phyloP scores from a whole-genome alignment of 2,329 filamentous ascomycete genomes.

The Paraphoma chrysanthemicola region DNA sequence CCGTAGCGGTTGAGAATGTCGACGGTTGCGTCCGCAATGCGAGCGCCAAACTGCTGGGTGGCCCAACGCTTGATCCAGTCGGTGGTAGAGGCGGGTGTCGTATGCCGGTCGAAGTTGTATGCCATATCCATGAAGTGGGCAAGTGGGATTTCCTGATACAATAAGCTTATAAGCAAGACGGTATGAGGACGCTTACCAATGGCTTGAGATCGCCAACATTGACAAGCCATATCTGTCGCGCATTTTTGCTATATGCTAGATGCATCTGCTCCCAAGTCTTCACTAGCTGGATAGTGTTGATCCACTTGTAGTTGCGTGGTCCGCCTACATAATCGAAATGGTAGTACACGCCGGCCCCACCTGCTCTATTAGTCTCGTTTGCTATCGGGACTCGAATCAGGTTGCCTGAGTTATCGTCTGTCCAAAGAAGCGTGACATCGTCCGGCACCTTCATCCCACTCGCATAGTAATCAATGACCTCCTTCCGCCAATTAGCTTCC shows the following conservation, averaged over 20 bases:
- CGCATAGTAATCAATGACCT: conserved; percentile 10
- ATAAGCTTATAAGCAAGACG: not conserved
- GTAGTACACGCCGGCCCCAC: conserved; percentile 9
- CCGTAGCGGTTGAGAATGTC: conserved; percentile 5
- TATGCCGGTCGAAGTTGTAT: conserved; percentile 1
- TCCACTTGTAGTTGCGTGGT: conserved; percentile 12
- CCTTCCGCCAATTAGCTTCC: not conserved
- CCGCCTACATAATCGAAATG: conserved; percentile 14
- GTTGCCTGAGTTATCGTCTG: conserved; percentile 14
- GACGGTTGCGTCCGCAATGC: not conserved
- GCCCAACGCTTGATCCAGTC: conserved; percentile 1
- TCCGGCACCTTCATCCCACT: conserved; percentile 3
- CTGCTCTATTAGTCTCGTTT: conserved; percentile 5
- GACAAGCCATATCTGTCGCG: conserved; percentile 10
- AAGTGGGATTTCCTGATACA: conserved; percentile 7
- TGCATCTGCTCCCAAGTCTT: conserved; percentile 3
- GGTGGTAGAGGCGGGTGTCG: not conserved
- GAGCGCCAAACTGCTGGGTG: not conserved
- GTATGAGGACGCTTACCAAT: not conserved
- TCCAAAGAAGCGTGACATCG: conserved; percentile 9
- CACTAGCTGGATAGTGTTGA: conserved; percentile 8
- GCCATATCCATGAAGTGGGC: conserved; percentile 12
- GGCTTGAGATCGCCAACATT: conserved; percentile 15
- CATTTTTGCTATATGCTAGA: conserved; percentile 3
- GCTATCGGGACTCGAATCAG: conserved; percentile 6